These are phyloP conservation scores for Polygonum aviculare DNA, from an alignment of 148 eudicot species.

Conservation along the genomic window DNA sequence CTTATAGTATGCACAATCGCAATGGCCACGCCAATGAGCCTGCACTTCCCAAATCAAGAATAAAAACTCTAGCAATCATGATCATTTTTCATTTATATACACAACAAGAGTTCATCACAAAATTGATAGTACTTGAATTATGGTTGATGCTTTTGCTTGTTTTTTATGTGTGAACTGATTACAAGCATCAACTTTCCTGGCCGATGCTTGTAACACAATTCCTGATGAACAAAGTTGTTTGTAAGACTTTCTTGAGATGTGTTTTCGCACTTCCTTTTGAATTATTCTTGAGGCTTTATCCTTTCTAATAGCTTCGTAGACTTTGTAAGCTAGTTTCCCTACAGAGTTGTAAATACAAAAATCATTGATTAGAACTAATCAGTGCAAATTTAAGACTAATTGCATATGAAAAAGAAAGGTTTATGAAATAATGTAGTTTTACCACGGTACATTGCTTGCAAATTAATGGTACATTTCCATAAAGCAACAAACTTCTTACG, in stretches of 20 bases:
- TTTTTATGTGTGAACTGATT: slow-evolving; percentile 56
- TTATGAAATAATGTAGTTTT: not conserved
- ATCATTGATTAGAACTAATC: not conserved
- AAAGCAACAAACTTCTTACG: slow-evolving; percentile 51
- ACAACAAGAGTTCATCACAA: not conserved
- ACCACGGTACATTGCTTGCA: slow-evolving; percentile 78
- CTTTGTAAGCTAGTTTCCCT: slow-evolving; percentile 69
- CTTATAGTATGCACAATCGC: slow-evolving; percentile 45
- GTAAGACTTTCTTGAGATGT: slow-evolving; percentile 48
- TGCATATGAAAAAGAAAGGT: not conserved
- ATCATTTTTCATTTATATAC: not conserved
- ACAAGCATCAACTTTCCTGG: slow-evolving; percentile 60
- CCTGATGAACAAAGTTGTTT: slow-evolving; percentile 35
- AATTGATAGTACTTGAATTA: slow-evolving; percentile 31
- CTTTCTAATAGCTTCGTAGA: slow-evolving; percentile 47
- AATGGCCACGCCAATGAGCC: slow-evolving; percentile 76
- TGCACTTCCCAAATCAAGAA: slow-evolving; percentile 26
- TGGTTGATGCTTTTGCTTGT: slow-evolving; percentile 53
- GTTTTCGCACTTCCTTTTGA: slow-evolving; percentile 65
- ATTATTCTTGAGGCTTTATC: slow-evolving; percentile 68
- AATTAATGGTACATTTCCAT: slow-evolving; percentile 39
- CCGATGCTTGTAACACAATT: slow-evolving; percentile 55
- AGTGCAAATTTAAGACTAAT: not conserved
- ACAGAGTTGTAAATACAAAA: not conserved
- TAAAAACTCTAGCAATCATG: slow-evolving; percentile 8